Base-by-base conservation (phyloP, 176 grass and related monocot species). In the Aegilops bicornis region DNA sequence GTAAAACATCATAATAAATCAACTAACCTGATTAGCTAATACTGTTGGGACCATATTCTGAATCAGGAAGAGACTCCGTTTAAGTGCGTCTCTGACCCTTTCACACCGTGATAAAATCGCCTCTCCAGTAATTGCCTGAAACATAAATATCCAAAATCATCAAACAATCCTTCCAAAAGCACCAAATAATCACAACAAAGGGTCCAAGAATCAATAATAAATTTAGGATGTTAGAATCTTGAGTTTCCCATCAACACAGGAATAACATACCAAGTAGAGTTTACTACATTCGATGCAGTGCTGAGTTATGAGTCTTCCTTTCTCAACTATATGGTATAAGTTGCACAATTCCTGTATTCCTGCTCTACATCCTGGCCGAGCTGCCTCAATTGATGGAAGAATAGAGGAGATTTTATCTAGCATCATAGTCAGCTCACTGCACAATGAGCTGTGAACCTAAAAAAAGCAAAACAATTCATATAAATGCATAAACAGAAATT, bases 261-360 rank as follows among this genome's bases (percentile, higher is more conserved):
- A 60, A 79, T 68, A 79, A 72, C 64, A 13, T 99, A 99, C 97
- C 97, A 99, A 86, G 73, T 99, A 99, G 39, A 99, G 90, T 76
- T 91, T 96, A 84, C 97, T 99, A 78, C 82, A 91, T 74, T 96
- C 97, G 14, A 71, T 33, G 77, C 97, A 96, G 52, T 99, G 80
- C 80, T 87, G 83, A 80, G 80, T 91, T 87, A 99, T 86, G 37
- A 86, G 85, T 71, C 79, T 91, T 25, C 94, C 94, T 93, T 94
- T 99, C 45, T 99, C 97, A 71, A 96, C 73, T 36, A 85, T 54
- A 85, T 91, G 92, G 87, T 94, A 94, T 79, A 99, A 78, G 73
- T 82, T 94, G 82, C 97, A 99, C 60, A 99, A 77, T 76, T 94
- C 94, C 60, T 94, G 92, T 76, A 99, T 99, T 60, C 97, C 97